Evolutionary conservation across 371 early-diverging fungal species (phyloP), one percentile per base, ranked within the genome.

Genomic region (Batkoa obscura): DNA sequence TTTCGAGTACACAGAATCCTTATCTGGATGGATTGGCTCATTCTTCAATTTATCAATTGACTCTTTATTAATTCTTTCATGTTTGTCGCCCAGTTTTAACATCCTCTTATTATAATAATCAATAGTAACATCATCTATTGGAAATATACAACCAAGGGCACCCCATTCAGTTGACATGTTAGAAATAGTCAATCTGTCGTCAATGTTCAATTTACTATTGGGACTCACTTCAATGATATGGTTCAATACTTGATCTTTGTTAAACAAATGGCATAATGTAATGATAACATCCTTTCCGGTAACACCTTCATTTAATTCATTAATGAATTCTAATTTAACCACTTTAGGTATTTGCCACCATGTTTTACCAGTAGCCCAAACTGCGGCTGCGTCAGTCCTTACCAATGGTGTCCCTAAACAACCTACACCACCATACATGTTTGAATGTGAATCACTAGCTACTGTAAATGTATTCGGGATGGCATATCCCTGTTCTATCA

Each of bases 81-180:
- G 80, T 32, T 68, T 43, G 31, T 50, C 38, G 39, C 43, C 55
- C 1, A 30, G 4, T 3, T 13, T 15, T 38, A 73, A 66, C 56
- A 82, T 72, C 13, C 90, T 78, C 32, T 72, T 73, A 36, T 78
- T 66, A 45, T 84, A 76, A 72, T 80, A 93, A 5, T 71, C 71
- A 46, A 83, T 66, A 0, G 89, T 85, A 2, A 71, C 62, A 1
- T 80, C 71, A 69, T 95, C 93, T 12, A 89, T 87, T 3, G 92
- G 89, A 68, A 95, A 95, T 1, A 95, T 81, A 53, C 92, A 94
- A 30, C 92, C 96, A 13, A 95, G 74, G 2, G 94, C 93, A 62
- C 96, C 96, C 96, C 96, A 95, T 66, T 95, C 96, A 17, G 96
- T 95, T 1, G 96, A 92, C 96, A 95, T 93, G 68, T 95, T 95